These are phyloP conservation scores for Penicillium sp. DNA, from an alignment of 2,329 filamentous ascomycete genomes.

Conservation along the genomic window DNA sequence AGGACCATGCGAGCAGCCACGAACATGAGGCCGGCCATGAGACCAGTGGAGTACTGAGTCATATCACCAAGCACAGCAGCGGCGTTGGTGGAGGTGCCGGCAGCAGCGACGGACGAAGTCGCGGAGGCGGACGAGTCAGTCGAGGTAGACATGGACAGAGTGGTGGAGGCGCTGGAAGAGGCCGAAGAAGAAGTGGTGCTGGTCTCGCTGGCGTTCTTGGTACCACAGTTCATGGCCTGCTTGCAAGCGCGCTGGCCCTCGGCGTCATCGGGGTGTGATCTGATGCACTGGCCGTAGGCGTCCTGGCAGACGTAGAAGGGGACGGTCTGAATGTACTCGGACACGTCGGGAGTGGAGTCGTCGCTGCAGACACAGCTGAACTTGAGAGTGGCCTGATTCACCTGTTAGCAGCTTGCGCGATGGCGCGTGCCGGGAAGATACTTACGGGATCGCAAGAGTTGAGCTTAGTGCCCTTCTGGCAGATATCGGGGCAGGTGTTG, in stretches of 20 bases:
- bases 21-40: slow-evolving; percentile 56
- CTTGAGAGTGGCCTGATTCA: slow-evolving; percentile 43
- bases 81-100: slow-evolving; percentile 41
- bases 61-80: slow-evolving; percentile 50
- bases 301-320: slow-evolving; percentile 62
- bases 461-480: slow-evolving; percentile 50
- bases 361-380: slow-evolving; percentile 62
- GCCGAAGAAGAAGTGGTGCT: slow-evolving; percentile 26
- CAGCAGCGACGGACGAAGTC: slow-evolving; percentile 29
- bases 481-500: slow-evolving; percentile 63
- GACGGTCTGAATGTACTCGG: slow-evolving; percentile 59
- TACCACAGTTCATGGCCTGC: slow-evolving; percentile 54
- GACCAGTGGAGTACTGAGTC: slow-evolving; percentile 54
- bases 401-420: slow-evolving; percentile 2
- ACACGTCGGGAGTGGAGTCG: slow-evolving; percentile 57
- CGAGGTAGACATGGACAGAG: slow-evolving; percentile 31
- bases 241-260: slow-evolving; percentile 53
- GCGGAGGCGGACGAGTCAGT: slow-evolving; percentile 30
- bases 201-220: slow-evolving; percentile 45
- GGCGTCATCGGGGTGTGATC: slow-evolving; percentile 47
- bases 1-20: slow-evolving; percentile 60
- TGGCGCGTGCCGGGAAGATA: slow-evolving; percentile 6
- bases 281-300: slow-evolving; percentile 54
- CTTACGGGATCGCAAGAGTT: slow-evolving; percentile 63
- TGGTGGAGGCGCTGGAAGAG: slow-evolving; percentile 30